These are phyloP conservation scores for Corrigiola litoralis DNA, from an alignment of 179 eudicot genomes.

Conservation along the genomic window DNA sequence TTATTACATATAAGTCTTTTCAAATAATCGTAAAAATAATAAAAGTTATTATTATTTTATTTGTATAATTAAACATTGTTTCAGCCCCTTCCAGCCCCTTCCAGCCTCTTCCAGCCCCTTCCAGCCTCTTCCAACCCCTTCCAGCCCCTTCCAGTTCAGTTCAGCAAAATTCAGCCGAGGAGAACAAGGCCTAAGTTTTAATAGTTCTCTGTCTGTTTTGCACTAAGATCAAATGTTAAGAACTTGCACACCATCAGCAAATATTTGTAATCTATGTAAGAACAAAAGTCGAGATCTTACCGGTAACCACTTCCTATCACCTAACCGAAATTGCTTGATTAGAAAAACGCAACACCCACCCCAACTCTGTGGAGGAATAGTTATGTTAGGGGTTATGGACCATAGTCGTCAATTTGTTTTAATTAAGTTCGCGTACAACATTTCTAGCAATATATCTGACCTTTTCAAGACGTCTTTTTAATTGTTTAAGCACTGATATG, in stretches of 20 bases:
- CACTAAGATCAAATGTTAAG: background rate
- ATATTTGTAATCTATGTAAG: background rate
- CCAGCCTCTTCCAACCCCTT: too few relatives aligned
- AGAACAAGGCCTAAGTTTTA: too few relatives aligned
- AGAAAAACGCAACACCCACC: background rate
- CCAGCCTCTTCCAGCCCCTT: too few relatives aligned
- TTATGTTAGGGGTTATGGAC: too few relatives aligned
- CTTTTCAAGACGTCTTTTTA: background rate
- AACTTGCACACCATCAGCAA: conserved; percentile 5
- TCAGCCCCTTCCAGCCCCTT: too few relatives aligned
- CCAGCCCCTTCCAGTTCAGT: too few relatives aligned
- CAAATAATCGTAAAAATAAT: too few relatives aligned
- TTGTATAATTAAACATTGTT: too few relatives aligned
- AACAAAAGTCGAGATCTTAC: conserved; percentile 4
- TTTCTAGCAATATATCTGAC: background rate
- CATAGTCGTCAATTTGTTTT: background rate
- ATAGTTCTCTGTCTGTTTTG: background rate
- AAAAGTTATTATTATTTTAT: too few relatives aligned
- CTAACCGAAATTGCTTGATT: conserved; percentile 4
- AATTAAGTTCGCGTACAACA: background rate
- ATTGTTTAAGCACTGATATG: background rate
- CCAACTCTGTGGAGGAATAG: background rate
- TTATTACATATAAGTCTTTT: too few relatives aligned
- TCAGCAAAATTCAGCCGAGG: too few relatives aligned
- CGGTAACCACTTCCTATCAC: conserved; percentile 6